phyloP scores from a whole-genome alignment of 768 basidiomycete genomes.

The Neoboletus brunneissimus region DNA sequence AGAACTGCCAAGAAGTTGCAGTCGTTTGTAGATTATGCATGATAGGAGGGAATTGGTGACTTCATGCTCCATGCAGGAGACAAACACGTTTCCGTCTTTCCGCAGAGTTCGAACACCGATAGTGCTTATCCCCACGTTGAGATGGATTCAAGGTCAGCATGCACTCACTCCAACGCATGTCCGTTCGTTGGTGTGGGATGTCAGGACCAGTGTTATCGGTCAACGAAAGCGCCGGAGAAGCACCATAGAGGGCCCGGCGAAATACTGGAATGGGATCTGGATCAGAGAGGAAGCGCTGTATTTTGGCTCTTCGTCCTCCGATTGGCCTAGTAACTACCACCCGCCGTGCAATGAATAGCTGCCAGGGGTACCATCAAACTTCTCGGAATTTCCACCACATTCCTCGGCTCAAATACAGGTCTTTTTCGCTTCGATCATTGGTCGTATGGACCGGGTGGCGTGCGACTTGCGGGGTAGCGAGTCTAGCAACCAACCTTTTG shows the following conservation, averaged over 20 bases:
- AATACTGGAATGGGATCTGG: too few species aligned
- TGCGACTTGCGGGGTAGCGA: neutral
- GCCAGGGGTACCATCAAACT: neutral
- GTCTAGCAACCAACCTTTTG: too few species aligned
- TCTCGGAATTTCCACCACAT: neutral
- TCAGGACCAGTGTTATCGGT: too few species aligned
- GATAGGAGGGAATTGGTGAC: neutral
- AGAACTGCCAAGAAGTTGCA: conserved; percentile 64
- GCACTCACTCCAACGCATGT: too few species aligned
- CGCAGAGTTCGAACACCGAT: neutral
- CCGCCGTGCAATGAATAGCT: neutral
- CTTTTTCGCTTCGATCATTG: neutral
- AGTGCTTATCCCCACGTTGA: too few species aligned
- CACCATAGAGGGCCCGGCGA: too few species aligned
- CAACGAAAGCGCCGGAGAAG: too few species aligned
- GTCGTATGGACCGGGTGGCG: neutral
- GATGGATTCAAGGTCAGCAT: neutral
- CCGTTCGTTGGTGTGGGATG: too few species aligned
- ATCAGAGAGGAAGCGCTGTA: too few species aligned
- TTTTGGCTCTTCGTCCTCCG: neutral
- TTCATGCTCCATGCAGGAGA: neutral
- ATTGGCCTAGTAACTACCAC: neutral
- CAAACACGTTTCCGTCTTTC: neutral
- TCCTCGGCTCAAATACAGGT: neutral
- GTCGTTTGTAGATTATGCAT: conserved; percentile 65